Conservation (phyloP, 176 grass and related monocot species). For the Musa schizocarpa region DNA sequence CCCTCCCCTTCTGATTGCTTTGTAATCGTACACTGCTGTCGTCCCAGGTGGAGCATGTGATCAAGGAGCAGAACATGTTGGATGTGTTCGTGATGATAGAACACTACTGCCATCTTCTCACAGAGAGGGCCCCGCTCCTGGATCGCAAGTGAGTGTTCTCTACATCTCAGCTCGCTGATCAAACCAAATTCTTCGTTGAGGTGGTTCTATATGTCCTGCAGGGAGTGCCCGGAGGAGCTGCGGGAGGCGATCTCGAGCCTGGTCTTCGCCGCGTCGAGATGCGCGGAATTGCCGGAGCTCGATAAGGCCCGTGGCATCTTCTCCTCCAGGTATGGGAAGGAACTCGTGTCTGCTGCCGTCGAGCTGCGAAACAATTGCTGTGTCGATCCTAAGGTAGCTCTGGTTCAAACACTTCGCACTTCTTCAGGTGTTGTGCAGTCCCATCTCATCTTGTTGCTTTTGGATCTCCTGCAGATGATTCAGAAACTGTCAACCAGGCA, state of each 20-base stretch:
- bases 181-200: neutral
- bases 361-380: constrained; percentile 45
- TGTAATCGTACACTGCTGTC: neutral
- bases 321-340: constrained; percentile 47
- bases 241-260: constrained; percentile 59
- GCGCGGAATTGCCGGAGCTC: constrained; percentile 67
- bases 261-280: constrained; percentile 46
- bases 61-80: constrained; percentile 61
- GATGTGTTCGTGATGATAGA: constrained; percentile 51
- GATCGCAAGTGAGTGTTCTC: constrained; percentile 29
- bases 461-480: constrained; percentile 37
- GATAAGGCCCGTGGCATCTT: constrained; percentile 45
- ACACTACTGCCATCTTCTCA: constrained; percentile 45
- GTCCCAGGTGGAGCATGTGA: constrained; percentile 52
- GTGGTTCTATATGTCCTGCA: neutral
- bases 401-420: neutral
- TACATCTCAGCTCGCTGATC: neutral
- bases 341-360: constrained; percentile 31
- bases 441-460: neutral
- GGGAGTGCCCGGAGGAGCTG: constrained; percentile 70
- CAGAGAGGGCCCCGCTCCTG: constrained; percentile 39
- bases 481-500: constrained; percentile 61
- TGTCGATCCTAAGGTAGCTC: constrained; percentile 46
- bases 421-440: neutral
- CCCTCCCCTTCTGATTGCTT: neutral